Percentiles rank a stretch among this genome's conserved stretches.
These are phyloP conservation scores for Rhynchospora tenuis DNA, from an alignment of 176 grass and related monocot species.

Conservation along the genomic window DNA sequence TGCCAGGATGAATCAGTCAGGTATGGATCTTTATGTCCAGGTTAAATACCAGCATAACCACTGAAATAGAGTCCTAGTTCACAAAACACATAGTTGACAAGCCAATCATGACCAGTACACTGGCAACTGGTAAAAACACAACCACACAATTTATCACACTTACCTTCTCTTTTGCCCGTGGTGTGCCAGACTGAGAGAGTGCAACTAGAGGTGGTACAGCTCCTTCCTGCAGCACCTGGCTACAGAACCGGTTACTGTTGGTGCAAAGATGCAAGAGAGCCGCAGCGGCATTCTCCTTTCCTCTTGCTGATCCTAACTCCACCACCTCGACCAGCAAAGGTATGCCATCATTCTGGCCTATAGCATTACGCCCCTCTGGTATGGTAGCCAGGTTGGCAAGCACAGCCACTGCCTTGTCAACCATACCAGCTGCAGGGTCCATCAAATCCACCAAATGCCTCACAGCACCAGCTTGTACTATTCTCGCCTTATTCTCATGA, in stretches of 20 bases:
- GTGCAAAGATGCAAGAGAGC: constrained; percentile 71
- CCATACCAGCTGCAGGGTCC: constrained; percentile 83
- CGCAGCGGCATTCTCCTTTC: constrained; percentile 72
- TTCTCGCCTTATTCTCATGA: constrained; percentile 66
- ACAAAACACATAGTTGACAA: neutral
- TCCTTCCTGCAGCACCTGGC: constrained; percentile 76
- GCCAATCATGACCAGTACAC: neutral
- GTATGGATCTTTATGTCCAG: neutral
- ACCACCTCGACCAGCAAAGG: constrained; percentile 78
- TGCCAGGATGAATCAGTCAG: neutral
- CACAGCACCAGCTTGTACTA: constrained; percentile 70
- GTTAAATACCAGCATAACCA: neutral
- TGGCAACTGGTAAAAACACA: neutral
- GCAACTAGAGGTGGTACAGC: constrained; percentile 71
- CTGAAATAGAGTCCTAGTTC: neutral
- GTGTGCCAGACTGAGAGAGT: constrained; percentile 71
- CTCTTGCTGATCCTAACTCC: constrained; percentile 68
- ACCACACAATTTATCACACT: neutral
- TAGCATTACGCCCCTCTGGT: constrained; percentile 52
- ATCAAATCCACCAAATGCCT: constrained; percentile 73
- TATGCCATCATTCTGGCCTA: constrained; percentile 59
- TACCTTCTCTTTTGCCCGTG: constrained; percentile 89
- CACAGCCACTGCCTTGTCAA: constrained; percentile 80
- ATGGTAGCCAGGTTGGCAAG: constrained; percentile 71
- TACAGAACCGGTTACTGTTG: constrained; percentile 62